Base-by-base conservation (phyloP, 1,139 yeast species). In the Debaryomycetaceae sp. region DNA sequence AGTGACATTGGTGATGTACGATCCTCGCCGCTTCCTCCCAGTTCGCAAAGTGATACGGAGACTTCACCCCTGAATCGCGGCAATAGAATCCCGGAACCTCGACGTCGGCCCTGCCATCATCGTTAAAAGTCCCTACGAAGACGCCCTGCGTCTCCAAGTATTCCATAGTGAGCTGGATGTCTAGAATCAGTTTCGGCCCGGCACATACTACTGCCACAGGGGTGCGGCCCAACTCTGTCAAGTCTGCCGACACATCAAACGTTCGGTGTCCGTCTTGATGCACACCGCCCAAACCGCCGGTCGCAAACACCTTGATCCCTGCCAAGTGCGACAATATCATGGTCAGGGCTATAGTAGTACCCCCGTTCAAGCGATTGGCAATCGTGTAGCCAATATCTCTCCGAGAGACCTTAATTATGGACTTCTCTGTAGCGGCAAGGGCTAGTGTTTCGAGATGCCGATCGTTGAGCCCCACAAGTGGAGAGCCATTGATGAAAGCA, bases 211-310 rank as follows among this genome's bases (percentile, higher is more conserved):
- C 95, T 1, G 87, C 75, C 2, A 85, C 85, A 0, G 90, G 85
- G 1, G 94, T 85, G 32, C 77, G 61, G 2, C 87, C 81, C 33
- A 86, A 61, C 46, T 85, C 96, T 23, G 83, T 86, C 38, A 85
- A 66, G 51, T 85, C 96, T 4, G 95, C 94, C 38, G 90, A 77
- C 16, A 85, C 62, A 51, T 85, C 96, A 73, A 82, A 70, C 1
- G 87, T 75, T 20, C 52, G 38, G 31, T 80, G 78, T 5, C 80
- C 93, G 10, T 80, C 82, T 32, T 85, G 66, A 44, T 86, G 95
- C 11, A 85, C 95, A 12, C 96, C 96, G 6, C 96, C 95, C 16
- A 85, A 62, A 1, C 96, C 96, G 23, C 96, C 96, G 2, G 95
- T 86, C 1, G 93, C 93, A 62, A 85, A 86, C 14, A 86, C 86